Evolutionary conservation across 1,284 basidiomycete genomes (phyloP).

Genomic region (Rhodotorula sp.): DNA sequence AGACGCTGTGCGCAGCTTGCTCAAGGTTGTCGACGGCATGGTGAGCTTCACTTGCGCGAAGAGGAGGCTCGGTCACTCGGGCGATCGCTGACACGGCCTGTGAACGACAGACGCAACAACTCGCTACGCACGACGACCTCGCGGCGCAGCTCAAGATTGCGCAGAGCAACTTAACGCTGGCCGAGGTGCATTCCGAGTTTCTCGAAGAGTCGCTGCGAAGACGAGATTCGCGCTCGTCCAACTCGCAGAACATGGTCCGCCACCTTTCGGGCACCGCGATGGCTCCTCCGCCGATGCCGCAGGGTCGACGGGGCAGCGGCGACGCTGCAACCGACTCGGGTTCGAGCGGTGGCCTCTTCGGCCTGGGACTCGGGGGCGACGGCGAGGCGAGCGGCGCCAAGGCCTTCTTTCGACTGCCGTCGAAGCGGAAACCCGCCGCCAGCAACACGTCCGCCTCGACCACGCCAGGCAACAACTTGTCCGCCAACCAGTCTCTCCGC

Average conservation of each 20-base stretch:
- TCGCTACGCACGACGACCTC: slow-evolving; percentile 44
- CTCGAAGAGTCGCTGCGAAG: slow-evolving; percentile 45
- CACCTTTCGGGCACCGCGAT: neutral
- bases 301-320: neutral
- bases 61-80: too few species aligned
- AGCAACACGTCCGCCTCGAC: slow-evolving; percentile 4
- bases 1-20: slow-evolving; percentile 30
- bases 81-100: too few species aligned
- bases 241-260: slow-evolving; percentile 3
- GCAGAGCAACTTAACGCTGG: slow-evolving; percentile 45
- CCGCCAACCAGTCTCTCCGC: neutral
- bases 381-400: slow-evolving; percentile 6
- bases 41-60: slow-evolving; percentile 1
- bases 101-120: slow-evolving; percentile 30
- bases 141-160: slow-evolving; percentile 47
- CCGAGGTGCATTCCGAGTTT: slow-evolving; percentile 45
- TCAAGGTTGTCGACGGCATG: slow-evolving; percentile 41
- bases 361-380: slow-evolving; percentile 1
- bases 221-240: slow-evolving; percentile 20
- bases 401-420: slow-evolving; percentile 33
- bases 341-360: neutral
- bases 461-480: slow-evolving; percentile 1
- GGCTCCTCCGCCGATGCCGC: neutral
- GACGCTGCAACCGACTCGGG: neutral
- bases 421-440: slow-evolving; percentile 16